Base-by-base conservation (phyloP, 768 basidiomycete species). In the Suillus americanus region DNA sequence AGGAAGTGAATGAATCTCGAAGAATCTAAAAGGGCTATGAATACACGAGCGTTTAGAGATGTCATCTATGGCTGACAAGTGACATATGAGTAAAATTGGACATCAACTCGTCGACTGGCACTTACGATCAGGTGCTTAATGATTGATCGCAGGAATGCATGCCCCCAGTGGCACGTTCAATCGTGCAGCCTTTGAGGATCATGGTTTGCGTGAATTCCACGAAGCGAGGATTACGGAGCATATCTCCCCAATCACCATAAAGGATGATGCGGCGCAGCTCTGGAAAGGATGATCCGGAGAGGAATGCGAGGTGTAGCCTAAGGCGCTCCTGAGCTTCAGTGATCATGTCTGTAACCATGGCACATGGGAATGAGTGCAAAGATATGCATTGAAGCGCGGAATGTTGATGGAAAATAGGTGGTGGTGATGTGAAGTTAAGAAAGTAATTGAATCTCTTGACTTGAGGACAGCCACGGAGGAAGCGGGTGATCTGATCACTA, bases 371-470 rank as follows among this genome's bases (percentile, higher is more conserved):
- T 37, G 84, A 76, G 60, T 89, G 83, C 5, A 90, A 75, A 28
- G 85, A 81, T 38, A 90, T 73, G 46, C 78, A 80, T 33, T 74
- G 70, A 51, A 90, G 67, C 7, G 77, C 40, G 41, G 40, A 78
- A 3, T 69, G 51, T 62, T 69, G 70, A 72, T 77, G 38, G 62
- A 69, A 61, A 16, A 78, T 74, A 33, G 71, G 46, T 37, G 69
- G 78, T 50, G 66, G 69, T 38, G 65, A 45, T 0, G 85, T 83
- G 74, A 86, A 86, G 72, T 85, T 81, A 46, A 84, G 48, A 71
- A 80, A 82, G 69, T 85, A 89, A 72, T 88, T 85, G 66, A 91
- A 73, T 63, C 82, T 77, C 64, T 77, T 77, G 38, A 89, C 78
- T 37, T 74, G 75, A 0, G 81, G 74, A 66, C 86, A 86, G 12